Conservation (phyloP, 495 filamentous ascomycete species). For the Tricharina praecox region DNA sequence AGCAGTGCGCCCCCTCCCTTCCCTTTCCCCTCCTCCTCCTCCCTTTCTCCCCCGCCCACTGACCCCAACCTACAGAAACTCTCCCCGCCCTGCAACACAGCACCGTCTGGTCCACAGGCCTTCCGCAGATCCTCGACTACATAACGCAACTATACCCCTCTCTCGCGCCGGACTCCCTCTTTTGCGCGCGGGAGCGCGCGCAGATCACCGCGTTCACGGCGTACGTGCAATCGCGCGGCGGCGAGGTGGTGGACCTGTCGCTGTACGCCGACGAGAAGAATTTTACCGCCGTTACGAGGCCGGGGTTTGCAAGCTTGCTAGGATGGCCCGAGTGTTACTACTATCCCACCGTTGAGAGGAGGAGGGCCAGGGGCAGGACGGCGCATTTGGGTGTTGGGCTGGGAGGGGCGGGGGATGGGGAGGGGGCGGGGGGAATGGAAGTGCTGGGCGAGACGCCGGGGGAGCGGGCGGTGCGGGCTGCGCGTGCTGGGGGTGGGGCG, state of each 20-base stretch:
- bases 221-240: constrained; percentile 46
- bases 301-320: constrained; percentile 57
- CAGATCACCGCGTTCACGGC: constrained; percentile 29
- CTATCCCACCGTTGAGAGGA: constrained; percentile 47
- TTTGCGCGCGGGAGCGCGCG: constrained; percentile 7
- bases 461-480: not conserved
- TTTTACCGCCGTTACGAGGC: constrained; percentile 54
- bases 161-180: constrained; percentile 5
- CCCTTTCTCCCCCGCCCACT: not conserved
- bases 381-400: constrained; percentile 57
- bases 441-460: constrained; percentile 20
- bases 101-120: constrained; percentile 48
- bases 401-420: constrained; percentile 34
- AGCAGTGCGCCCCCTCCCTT: constrained; percentile 50
- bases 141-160: constrained; percentile 28
- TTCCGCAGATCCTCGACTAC: constrained; percentile 55
- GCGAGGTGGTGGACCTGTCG: constrained; percentile 55
- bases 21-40: constrained; percentile 5
- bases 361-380: constrained; percentile 49
- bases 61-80: constrained; percentile 36
- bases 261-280: constrained; percentile 81
- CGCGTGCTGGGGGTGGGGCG: not conserved
- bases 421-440: constrained; percentile 23
- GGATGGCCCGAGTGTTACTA: constrained; percentile 68
- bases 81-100: constrained; percentile 58